Conservation (phyloP, 2,329 filamentous ascomycete genomes). For the Aspergillus pseudonomiae region DNA sequence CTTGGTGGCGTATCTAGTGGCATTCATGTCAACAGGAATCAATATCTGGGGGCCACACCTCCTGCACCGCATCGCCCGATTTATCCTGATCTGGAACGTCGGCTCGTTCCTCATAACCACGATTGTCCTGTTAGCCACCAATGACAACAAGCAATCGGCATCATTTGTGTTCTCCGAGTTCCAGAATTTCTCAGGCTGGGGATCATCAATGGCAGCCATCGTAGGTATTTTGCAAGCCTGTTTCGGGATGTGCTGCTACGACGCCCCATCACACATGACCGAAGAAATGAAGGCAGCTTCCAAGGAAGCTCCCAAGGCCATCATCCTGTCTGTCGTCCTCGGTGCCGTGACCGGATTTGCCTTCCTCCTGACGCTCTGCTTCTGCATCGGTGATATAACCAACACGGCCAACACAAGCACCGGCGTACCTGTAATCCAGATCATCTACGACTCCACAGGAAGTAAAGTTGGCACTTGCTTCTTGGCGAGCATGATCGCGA, state of each 20-base stretch:
- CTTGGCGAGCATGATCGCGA: constrained; percentile 50
- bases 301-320: constrained; percentile 47
- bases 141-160: constrained; percentile 57
- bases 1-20: constrained; percentile 55
- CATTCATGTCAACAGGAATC: constrained; percentile 47
- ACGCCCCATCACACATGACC: constrained; percentile 57
- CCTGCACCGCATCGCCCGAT: constrained; percentile 55
- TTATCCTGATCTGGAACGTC: constrained; percentile 58
- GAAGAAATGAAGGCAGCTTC: constrained; percentile 52
- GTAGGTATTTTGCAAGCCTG: constrained; percentile 58
- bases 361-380: constrained; percentile 54
- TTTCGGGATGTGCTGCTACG: constrained; percentile 57
- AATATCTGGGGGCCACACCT: constrained; percentile 57
- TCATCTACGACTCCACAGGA: constrained; percentile 54
- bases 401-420: constrained; percentile 50
- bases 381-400: constrained; percentile 56
- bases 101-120: constrained; percentile 56
- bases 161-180: constrained; percentile 60
- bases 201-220: constrained; percentile 53
- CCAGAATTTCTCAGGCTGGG: constrained; percentile 58
- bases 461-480: constrained; percentile 50
- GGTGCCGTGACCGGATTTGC: constrained; percentile 52
- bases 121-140: constrained; percentile 56
- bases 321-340: constrained; percentile 49
- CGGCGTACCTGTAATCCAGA: constrained; percentile 57